These are phyloP conservation scores for Pholiota microspora DNA, from an alignment of 768 basidiomycete species.

Conservation along the genomic window DNA sequence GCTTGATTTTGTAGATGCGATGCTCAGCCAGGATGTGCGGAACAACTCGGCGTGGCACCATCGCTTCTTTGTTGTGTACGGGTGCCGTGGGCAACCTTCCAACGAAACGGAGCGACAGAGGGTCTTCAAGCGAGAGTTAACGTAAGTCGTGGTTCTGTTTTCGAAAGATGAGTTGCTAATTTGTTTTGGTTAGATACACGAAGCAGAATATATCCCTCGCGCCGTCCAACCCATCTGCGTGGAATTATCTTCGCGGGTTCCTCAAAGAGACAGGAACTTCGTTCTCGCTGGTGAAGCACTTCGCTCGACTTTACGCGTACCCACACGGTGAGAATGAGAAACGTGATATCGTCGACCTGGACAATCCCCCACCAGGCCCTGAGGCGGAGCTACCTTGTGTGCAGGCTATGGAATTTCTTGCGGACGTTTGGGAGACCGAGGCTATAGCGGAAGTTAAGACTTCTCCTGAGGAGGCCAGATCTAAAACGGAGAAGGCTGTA, in stretches of 20 bases:
- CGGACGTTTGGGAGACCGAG: constrained; percentile 66
- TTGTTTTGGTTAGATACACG: constrained; percentile 51
- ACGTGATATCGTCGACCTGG: constrained; percentile 62
- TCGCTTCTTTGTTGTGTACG: constrained; percentile 85
- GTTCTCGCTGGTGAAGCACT: constrained; percentile 51
- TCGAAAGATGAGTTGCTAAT: neutral
- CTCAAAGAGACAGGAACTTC: constrained; percentile 62
- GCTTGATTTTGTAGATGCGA: constrained; percentile 67
- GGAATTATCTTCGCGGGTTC: constrained; percentile 95
- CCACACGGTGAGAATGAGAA: constrained; percentile 15
- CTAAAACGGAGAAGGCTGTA: constrained; percentile 39
- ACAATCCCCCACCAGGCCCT: constrained; percentile 65
- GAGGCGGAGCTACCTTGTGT: constrained; percentile 74
- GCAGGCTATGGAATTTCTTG: constrained; percentile 82
- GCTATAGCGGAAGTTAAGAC: constrained; percentile 40
- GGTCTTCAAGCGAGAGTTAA: constrained; percentile 66
- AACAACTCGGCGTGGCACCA: constrained; percentile 99
- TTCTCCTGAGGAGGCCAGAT: constrained; percentile 17
- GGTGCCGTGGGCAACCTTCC: constrained; percentile 51
- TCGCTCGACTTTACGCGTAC: constrained; percentile 65
- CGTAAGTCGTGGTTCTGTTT: constrained; percentile 48
- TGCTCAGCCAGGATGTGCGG: constrained; percentile 74
- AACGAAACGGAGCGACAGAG: constrained; percentile 62
- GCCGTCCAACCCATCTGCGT: constrained; percentile 92
- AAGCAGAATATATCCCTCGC: constrained; percentile 82